A percentile compares a stretch with the other conserved stretches of the same genome.
Conservation (phyloP, 202 grass and related monocot species). For the Setaria viridis region DNA sequence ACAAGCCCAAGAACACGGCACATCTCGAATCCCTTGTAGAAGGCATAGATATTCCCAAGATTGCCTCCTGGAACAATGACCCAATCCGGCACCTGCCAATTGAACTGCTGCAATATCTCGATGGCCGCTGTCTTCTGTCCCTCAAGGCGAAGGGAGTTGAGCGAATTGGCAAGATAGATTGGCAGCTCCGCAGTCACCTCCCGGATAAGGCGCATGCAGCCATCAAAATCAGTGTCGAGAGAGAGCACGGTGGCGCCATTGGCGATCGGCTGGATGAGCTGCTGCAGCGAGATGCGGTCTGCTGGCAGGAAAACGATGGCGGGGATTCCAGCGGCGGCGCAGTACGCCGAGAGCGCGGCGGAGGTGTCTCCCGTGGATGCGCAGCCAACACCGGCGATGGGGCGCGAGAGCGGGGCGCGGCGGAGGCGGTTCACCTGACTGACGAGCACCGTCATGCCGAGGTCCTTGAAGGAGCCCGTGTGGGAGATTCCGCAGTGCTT, state of each 20-base stretch:
- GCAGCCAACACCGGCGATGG: conserved; percentile 76
- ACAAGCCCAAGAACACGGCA: conserved; percentile 76
- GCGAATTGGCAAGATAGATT: conserved; percentile 86
- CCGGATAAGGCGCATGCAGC: conserved; percentile 81
- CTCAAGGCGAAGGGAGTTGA: conserved; percentile 82
- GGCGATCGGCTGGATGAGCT: conserved; percentile 86
- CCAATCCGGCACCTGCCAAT: conserved; percentile 96
- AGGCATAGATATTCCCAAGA: conserved; percentile 90
- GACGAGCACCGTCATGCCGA: conserved; percentile 97
- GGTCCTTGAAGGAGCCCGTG: conserved; percentile 96
- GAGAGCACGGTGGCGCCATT: conserved; percentile 84
- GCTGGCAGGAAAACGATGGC: conserved; percentile 82
- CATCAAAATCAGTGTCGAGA: conserved; percentile 85
- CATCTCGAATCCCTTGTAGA: conserved; percentile 97
- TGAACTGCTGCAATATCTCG: conserved; percentile 88
- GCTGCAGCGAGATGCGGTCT: conserved; percentile 86
- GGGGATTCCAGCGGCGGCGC: conserved; percentile 73
- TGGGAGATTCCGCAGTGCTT: conserved; percentile 99
- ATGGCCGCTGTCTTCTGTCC: conserved; percentile 88
- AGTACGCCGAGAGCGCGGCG: conserved; percentile 80
- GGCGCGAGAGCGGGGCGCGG: conserved; percentile 67
- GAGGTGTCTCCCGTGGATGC: conserved; percentile 90
- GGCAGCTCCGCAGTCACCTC: conserved; percentile 85
- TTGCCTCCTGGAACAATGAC: conserved; percentile 87
- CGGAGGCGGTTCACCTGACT: conserved; percentile 86